Evolutionary conservation across 805 yeast genomes (phyloP), one percentile per base, ranked within the genome.

Genomic region (Nematodospora valgi): DNA sequence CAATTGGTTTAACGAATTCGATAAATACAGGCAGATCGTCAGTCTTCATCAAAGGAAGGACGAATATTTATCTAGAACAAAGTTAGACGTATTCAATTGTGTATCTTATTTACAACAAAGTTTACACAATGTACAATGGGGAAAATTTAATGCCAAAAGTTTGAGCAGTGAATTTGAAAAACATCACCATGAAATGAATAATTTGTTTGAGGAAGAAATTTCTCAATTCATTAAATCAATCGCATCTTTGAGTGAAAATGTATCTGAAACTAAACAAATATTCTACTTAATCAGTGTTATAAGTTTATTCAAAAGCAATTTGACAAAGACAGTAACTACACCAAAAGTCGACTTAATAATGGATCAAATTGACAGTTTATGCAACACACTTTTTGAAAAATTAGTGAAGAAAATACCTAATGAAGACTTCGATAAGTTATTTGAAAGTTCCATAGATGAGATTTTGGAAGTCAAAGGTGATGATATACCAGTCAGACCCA

Each of bases 141-240:
- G 52, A 3, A 39, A 38, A n/a, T 55, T 58, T 33, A 37, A 45
- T 2, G 32, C 33, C 9, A 34, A 37, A 1, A 27, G 19, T n/a
- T 24, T 58, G 4, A 24, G 37, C 4, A 18, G 37, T 6, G 47
- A 43, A 13, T 48, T 59, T 27, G 8, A 35, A 3, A 21, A 30
- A 8, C 36, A 54, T 22, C 26, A 36, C 5, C 8, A 20, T 5
- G 32, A 33, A 2, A 27, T 51, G 15, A 36, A 24, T 23, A 24
- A 28, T 2, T 18, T 27, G 3, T 45, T 49, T 23, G 45, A 46
- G 47, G 26, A 28, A 6, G 32, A 38, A 6, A 31, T 47, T 6
- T 23, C 20, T 5, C n/a, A 10, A 6, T 47, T 51, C 20, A 23
- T 40, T 24, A 12, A 29, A 3, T 18, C 28, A 5, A 29, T 38